phyloP scores from a whole-genome alignment of 164 flowering plant genomes.

The Santalum album region DNA sequence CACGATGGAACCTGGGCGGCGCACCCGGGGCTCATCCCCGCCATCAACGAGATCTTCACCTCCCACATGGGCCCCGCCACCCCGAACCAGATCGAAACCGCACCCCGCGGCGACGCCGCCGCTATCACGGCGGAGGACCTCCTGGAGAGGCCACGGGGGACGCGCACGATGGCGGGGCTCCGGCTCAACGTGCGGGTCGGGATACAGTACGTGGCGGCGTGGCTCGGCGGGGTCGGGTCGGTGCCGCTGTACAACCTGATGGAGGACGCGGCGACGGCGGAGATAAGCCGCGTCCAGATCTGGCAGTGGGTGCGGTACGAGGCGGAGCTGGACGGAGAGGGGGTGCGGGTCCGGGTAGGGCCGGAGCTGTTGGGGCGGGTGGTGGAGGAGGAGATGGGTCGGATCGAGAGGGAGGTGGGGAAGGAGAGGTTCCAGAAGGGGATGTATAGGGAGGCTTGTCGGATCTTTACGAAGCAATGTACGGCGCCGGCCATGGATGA shows the following conservation, averaged over 20 bases:
- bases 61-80: conserved; percentile 40
- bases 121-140: conserved; percentile 63
- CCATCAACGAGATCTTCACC: conserved; percentile 62
- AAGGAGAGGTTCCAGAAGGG: conserved; percentile 55
- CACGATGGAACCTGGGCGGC: conserved; percentile 98
- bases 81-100: conserved; percentile 57
- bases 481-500: conserved; percentile 55
- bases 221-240: conserved; percentile 84
- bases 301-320: conserved; percentile 90
- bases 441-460: conserved; percentile 64
- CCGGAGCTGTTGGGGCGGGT: conserved; percentile 63
- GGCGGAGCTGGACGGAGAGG: conserved; percentile 69
- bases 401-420: conserved; percentile 75
- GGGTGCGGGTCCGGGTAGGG: conserved; percentile 49
- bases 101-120: conserved; percentile 57
- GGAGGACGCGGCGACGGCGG: conserved; percentile 98
- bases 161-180: conserved; percentile 72
- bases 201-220: conserved; percentile 81
- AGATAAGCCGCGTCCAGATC: conserved; percentile 85
- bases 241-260: conserved; percentile 93
- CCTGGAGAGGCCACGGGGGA: conserved; percentile 58
- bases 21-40: conserved; percentile 80
- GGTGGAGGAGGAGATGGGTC: conserved; percentile 80
- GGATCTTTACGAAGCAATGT: conserved; percentile 70
- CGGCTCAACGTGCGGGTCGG: conserved; percentile 84